Conservation (phyloP, 805 yeast species). For the Kregervanrija fluxuum region DNA sequence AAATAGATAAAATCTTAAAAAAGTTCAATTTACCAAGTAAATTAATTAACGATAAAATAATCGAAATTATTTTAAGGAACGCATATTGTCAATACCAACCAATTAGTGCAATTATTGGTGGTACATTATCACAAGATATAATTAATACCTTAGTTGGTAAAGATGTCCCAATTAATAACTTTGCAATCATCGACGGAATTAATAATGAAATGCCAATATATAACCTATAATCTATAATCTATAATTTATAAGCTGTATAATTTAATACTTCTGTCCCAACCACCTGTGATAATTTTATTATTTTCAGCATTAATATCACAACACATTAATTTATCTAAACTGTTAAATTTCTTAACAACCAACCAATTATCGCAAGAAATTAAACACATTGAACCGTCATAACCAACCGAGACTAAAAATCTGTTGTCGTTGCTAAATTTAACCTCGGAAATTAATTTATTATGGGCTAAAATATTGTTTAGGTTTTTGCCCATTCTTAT, state of each 20-base stretch:
- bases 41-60: slow-evolving; percentile 26
- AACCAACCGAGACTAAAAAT: slow-evolving; percentile 54
- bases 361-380: slow-evolving; percentile 72
- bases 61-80: slow-evolving; percentile 39
- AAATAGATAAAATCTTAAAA: slow-evolving; percentile 27
- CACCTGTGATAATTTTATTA: slow-evolving; percentile 49
- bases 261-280: slow-evolving; percentile 82
- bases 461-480: slow-evolving; percentile 64
- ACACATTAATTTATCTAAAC: slow-evolving; percentile 66
- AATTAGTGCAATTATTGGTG: slow-evolving; percentile 82
- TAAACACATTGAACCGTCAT: slow-evolving; percentile 59
- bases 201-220: slow-evolving; percentile 74
- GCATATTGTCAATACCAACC: slow-evolving; percentile 68
- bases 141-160: slow-evolving; percentile 72
- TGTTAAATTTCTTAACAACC: slow-evolving; percentile 42
- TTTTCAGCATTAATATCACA: slow-evolving; percentile 42
- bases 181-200: slow-evolving; percentile 68
- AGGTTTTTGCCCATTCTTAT: slow-evolving; percentile 38
- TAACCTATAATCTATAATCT: slow-evolving; percentile 20
- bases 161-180: slow-evolving; percentile 77
- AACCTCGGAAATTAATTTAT: slow-evolving; percentile 60
- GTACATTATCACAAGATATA: slow-evolving; percentile 83
- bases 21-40: slow-evolving; percentile 42
- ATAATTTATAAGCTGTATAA: slow-evolving; percentile 28
- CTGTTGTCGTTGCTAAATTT: slow-evolving; percentile 39